A percentile compares a stretch with the other conserved stretches of the same genome.
These are phyloP conservation scores for Cladosporium sp. DNA, from an alignment of 2,329 filamentous ascomycete species.

Conservation along the genomic window DNA sequence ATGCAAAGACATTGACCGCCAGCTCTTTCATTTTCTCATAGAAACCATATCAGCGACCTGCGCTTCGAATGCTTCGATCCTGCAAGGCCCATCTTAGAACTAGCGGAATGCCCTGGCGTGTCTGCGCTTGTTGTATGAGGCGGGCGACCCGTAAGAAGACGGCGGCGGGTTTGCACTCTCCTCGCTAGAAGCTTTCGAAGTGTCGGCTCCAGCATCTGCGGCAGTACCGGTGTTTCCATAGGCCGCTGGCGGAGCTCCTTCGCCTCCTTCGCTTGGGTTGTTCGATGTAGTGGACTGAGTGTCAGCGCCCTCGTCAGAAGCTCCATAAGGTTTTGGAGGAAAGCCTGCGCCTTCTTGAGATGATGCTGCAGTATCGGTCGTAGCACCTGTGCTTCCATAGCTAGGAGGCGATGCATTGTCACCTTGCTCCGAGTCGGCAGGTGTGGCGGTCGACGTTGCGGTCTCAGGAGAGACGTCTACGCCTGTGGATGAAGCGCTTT, in stretches of 20 bases:
- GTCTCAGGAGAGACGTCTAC: not conserved
- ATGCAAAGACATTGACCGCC: no score
- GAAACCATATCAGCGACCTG: not conserved
- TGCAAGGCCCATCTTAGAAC: not conserved
- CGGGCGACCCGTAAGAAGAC: not conserved
- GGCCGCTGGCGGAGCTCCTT: no score
- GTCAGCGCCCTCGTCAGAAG: not conserved
- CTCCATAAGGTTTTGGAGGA: no score
- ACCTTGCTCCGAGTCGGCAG: not conserved
- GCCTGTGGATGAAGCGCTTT: not conserved
- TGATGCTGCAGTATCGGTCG: no score
- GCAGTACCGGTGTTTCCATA: not conserved
- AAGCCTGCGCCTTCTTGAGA: no score
- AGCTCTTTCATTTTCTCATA: not conserved
- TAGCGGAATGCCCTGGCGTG: conserved; percentile 1
- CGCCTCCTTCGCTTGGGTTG: no score
- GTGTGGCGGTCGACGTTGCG: not conserved
- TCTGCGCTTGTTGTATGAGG: not conserved
- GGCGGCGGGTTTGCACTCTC: not conserved
- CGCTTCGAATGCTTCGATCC: not conserved
- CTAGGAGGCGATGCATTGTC: not conserved
- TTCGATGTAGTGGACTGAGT: not conserved
- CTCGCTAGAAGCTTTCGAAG: not conserved
- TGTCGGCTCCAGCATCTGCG: not conserved
- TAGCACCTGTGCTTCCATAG: not conserved